Evolutionary conservation across 306 rosid genomes (phyloP).

Genomic region (Dryas drummondii): DNA sequence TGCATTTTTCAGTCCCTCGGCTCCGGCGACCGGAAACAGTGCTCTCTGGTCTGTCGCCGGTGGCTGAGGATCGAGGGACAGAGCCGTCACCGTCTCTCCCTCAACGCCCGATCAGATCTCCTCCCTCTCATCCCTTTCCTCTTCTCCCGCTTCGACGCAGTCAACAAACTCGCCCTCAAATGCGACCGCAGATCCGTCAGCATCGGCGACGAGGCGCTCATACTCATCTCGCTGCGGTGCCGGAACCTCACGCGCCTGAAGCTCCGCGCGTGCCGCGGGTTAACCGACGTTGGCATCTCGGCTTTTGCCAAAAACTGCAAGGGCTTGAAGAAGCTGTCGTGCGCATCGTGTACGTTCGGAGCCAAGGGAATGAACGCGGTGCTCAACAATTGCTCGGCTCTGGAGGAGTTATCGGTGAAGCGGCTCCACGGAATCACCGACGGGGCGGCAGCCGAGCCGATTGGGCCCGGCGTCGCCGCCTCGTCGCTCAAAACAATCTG

Average conservation of each 20-base stretch:
- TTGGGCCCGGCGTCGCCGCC: slow-evolving; percentile 76
- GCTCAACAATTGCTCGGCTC: slow-evolving; percentile 60
- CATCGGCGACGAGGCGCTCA: slow-evolving; percentile 69
- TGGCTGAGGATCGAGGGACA: slow-evolving; percentile 90
- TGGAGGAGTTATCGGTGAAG: slow-evolving; percentile 89
- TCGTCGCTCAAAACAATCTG: slow-evolving; percentile 64
- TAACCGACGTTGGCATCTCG: slow-evolving; percentile 79
- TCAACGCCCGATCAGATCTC: slow-evolving; percentile 67
- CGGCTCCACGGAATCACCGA: slow-evolving; percentile 82
- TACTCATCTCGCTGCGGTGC: slow-evolving; percentile 68
- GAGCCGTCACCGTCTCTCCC: slow-evolving; percentile 87
- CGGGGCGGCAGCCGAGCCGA: slow-evolving; percentile 55
- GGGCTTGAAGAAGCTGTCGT: slow-evolving; percentile 89
- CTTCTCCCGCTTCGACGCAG: slow-evolving; percentile 85
- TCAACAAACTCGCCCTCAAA: slow-evolving; percentile 82
- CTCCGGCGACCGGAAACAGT: slow-evolving; percentile 73
- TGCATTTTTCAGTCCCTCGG: slow-evolving; percentile 68
- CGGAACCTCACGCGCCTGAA: slow-evolving; percentile 90
- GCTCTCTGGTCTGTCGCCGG: slow-evolving; percentile 89
- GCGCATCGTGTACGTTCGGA: slow-evolving; percentile 92
- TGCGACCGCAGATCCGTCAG: slow-evolving; percentile 88
- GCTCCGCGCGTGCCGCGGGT: slow-evolving; percentile 83
- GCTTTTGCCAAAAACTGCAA: slow-evolving; percentile 77
- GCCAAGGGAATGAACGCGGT: slow-evolving; percentile 92
- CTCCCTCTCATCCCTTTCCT: slow-evolving; percentile 47